These are phyloP conservation scores for Talaromyces sp. DNA, from an alignment of 2,329 filamentous ascomycete species.

Conservation along the genomic window DNA sequence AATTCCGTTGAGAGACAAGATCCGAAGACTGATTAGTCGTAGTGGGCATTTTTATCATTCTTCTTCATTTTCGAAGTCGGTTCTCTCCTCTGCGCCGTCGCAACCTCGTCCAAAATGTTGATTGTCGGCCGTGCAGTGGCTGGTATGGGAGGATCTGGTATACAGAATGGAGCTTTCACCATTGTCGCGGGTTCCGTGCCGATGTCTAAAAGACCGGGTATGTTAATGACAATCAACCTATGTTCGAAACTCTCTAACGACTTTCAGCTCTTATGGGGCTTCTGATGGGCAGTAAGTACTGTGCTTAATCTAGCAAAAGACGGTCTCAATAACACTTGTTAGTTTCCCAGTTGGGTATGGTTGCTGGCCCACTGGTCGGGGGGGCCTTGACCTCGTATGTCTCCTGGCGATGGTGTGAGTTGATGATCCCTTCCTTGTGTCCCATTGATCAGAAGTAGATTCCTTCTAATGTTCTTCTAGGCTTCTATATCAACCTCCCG, in stretches of 20 bases:
- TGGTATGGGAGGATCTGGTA: slow-evolving; percentile 19
- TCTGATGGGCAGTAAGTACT: slow-evolving; percentile 19
- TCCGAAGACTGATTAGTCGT: slow-evolving; percentile 18
- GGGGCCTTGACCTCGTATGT: slow-evolving; percentile 37
- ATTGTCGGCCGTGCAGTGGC: slow-evolving; percentile 22
- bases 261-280: slow-evolving; percentile 15
- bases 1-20: neutral
- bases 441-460: neutral
- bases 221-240: neutral
- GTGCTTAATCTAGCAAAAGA: neutral
- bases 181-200: slow-evolving; percentile 17
- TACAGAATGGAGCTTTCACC: slow-evolving; percentile 20
- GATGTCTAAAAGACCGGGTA: slow-evolving; percentile 17
- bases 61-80: slow-evolving; percentile 24
- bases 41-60: slow-evolving; percentile 24
- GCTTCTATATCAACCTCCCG: slow-evolving; percentile 41
- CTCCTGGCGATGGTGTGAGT: slow-evolving; percentile 35
- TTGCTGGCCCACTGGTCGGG: slow-evolving; percentile 37
- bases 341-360: slow-evolving; percentile 16
- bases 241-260: neutral
- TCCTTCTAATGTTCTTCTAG: neutral
- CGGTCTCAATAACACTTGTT: neutral
- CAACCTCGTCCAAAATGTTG: slow-evolving; percentile 21
- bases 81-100: slow-evolving; percentile 23
- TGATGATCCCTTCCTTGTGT: neutral